Conservation (phyloP, 305 asterid genomes). For the Fraxinus sp. region DNA sequence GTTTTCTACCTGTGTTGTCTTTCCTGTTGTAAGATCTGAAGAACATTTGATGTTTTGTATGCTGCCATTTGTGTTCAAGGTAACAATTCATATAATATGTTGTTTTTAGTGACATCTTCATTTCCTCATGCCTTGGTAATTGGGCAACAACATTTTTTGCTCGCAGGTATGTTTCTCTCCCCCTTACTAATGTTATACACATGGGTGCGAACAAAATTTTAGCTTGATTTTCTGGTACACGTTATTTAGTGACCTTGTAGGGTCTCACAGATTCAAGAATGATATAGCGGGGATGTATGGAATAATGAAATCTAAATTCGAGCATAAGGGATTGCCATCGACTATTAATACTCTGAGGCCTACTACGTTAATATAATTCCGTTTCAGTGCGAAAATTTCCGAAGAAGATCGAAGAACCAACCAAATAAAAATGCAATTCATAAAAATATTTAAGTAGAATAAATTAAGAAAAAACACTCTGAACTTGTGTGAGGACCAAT, state of each 20-base stretch:
- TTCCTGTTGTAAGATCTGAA: conserved; percentile 20
- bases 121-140: not conserved
- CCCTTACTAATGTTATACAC: not conserved
- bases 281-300: not conserved
- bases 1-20: not conserved
- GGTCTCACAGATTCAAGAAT: not conserved
- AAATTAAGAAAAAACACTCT: not conserved
- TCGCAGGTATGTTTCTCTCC: not conserved
- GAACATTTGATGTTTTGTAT: conserved; percentile 24
- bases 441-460: not conserved
- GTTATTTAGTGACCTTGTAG: not conserved
- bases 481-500: not conserved
- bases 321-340: not conserved
- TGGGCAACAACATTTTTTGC: conserved; percentile 13
- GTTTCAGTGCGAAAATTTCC: not conserved
- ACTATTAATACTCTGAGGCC: not conserved
- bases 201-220: not conserved
- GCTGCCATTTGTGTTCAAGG: conserved; percentile 4
- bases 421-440: not conserved
- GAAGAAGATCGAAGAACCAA: not conserved
- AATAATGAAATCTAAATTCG: not conserved
- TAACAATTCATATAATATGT: not conserved
- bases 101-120: conserved; percentile 10
- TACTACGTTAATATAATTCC: not conserved
- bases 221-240: not conserved